Evolutionary conservation across 306 rosid species (phyloP).

Genomic region (Delonix regia): DNA sequence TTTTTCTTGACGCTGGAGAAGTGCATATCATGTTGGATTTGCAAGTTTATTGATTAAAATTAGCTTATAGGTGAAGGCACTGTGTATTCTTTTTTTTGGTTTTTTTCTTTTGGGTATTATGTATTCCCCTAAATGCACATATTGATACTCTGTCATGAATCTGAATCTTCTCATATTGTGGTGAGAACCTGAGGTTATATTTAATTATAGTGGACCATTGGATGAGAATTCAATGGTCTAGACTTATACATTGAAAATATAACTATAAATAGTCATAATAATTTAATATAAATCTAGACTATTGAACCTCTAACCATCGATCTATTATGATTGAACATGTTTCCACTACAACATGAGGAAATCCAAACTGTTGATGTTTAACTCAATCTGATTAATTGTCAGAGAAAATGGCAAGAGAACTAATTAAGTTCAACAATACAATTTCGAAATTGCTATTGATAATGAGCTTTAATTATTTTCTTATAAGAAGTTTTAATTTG

Average conservation of each 20-base stretch:
- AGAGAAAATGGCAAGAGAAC: slow-evolving; percentile 15
- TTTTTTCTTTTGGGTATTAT: neutral
- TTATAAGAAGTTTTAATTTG: slow-evolving; percentile 42
- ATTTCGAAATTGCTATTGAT: slow-evolving; percentile 6
- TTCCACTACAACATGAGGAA: too few species aligned
- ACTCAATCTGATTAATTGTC: slow-evolving; percentile 11
- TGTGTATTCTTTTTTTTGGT: neutral
- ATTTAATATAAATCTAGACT: too few species aligned
- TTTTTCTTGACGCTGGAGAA: slow-evolving; percentile 7
- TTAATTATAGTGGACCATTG: too few species aligned
- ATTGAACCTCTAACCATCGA: too few species aligned
- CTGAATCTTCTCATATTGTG: too few species aligned
- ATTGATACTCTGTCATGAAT: slow-evolving; percentile 7
- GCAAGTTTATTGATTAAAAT: slow-evolving; percentile 11
- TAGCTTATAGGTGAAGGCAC: neutral
- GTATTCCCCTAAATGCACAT: slow-evolving; percentile 22
- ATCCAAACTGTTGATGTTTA: slow-evolving; percentile 20
- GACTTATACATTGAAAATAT: too few species aligned
- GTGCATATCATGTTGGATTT: neutral
- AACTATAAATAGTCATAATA: too few species aligned
- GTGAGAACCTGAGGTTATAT: too few species aligned
- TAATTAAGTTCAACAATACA: neutral
- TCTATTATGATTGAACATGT: too few species aligned
- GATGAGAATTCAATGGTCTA: too few species aligned
- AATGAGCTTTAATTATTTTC: slow-evolving; percentile 30